Evolutionary conservation across 306 rosid species (phyloP).

Genomic region (Cucumis cinereus): DNA sequence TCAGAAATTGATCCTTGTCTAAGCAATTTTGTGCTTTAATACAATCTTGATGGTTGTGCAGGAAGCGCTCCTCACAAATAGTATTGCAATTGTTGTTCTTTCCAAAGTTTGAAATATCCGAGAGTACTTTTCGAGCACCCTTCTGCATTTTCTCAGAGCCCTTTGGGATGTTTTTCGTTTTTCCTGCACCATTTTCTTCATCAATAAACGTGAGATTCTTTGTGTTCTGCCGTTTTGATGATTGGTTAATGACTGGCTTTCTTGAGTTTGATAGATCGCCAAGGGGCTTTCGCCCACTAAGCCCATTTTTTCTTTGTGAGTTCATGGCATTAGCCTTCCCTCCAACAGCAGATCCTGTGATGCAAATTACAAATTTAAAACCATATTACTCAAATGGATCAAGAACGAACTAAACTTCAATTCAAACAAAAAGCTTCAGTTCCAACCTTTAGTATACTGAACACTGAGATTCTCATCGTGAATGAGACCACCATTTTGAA

Average conservation of each 20-base stretch:
- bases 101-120: constrained; percentile 48
- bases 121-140: constrained; percentile 38
- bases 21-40: constrained; percentile 26
- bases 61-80: constrained; percentile 32
- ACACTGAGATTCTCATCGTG: constrained; percentile 3
- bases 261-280: constrained; percentile 34
- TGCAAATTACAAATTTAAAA: background rate
- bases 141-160: constrained; percentile 24
- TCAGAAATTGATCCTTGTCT: constrained; percentile 24
- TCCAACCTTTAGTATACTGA: background rate
- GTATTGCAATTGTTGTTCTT: constrained; percentile 14
- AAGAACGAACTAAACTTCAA: background rate
- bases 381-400: background rate
- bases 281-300: constrained; percentile 50
- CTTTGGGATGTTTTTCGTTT: constrained; percentile 18
- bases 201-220: constrained; percentile 12
- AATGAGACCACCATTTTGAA: background rate
- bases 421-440: background rate
- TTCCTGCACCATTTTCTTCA: constrained; percentile 19
- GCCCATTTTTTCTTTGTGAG: constrained; percentile 21
- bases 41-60: constrained; percentile 42
- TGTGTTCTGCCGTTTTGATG: constrained; percentile 17
- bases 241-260: constrained; percentile 19
- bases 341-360: background rate
- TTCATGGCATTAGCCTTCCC: constrained; percentile 7